Evolutionary conservation across 768 basidiomycete species (phyloP).

Genomic region (Mycena sanguinolenta): DNA sequence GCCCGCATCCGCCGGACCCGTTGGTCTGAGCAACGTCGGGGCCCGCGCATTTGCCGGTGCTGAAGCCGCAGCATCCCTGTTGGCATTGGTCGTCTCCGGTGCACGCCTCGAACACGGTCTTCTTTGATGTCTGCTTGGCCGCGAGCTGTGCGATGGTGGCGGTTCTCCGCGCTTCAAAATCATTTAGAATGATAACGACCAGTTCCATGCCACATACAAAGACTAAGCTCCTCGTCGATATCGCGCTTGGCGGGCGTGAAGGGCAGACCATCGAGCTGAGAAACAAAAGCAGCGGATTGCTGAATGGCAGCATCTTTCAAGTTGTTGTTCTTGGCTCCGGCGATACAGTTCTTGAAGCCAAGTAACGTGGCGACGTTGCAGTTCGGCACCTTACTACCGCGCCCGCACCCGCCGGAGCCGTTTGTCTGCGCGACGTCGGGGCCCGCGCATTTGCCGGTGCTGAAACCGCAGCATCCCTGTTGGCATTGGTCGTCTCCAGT

Average conservation of each 20-base stretch:
- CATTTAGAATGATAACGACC: neutral
- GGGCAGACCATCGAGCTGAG: neutral
- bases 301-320: neutral
- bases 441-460: neutral
- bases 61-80: conserved; percentile 4
- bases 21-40: neutral
- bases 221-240: neutral
- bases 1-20: neutral
- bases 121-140: conserved; percentile 1
- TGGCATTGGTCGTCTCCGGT: neutral
- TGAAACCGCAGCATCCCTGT: conserved; percentile 4
- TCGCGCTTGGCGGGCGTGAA: neutral
- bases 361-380: conserved; percentile 1
- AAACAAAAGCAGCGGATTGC: neutral
- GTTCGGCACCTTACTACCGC: neutral
- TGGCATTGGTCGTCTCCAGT: neutral
- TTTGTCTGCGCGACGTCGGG: neutral
- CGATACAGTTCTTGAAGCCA: conserved; percentile 3
- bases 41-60: neutral
- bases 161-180: neutral
- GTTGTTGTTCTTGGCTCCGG: conserved; percentile 1
- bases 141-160: neutral
- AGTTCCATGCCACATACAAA: neutral
- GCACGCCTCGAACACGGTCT: conserved; percentile 1
- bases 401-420: neutral